Conservation (phyloP, 305 asterid species). For the Plantago coronopus region DNA sequence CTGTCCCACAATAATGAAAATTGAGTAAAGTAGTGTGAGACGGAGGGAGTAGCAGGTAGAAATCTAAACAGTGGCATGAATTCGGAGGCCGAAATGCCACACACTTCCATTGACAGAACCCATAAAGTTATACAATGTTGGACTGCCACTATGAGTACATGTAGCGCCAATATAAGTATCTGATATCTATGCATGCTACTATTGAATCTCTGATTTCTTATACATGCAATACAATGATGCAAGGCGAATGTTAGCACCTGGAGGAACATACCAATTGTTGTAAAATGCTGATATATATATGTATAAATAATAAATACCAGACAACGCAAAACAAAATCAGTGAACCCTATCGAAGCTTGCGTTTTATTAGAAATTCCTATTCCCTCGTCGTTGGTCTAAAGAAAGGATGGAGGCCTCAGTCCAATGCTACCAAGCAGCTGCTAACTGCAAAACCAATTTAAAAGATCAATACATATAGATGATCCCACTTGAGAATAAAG, state of each 20-base stretch:
- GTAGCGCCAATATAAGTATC: constrained; percentile 14
- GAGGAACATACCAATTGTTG: constrained; percentile 4
- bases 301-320: too few species aligned
- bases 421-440: constrained; percentile 18
- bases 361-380: constrained; percentile 15
- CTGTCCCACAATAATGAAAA: too few species aligned
- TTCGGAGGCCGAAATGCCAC: constrained; percentile 6
- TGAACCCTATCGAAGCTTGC: constrained; percentile 18
- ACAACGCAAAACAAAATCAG: constrained; percentile 20
- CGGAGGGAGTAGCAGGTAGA: too few species aligned
- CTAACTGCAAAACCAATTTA: constrained; percentile 21
- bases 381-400: constrained; percentile 6
- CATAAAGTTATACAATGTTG: constrained; percentile 5
- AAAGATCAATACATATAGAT: neutral
- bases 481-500: neutral
- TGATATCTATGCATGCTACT: too few species aligned
- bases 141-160: neutral
- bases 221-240: too few species aligned
- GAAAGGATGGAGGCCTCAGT: constrained; percentile 6
- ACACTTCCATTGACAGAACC: neutral
- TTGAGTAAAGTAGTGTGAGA: too few species aligned
- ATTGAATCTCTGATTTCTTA: constrained; percentile 1
- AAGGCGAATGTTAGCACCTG: neutral
- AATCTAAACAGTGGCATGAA: too few species aligned
- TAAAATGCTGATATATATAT: constrained; percentile 6